Conservation (phyloP, 108 stramenopile genomes). For the Pinguiococcus pyrenoidosus region DNA sequence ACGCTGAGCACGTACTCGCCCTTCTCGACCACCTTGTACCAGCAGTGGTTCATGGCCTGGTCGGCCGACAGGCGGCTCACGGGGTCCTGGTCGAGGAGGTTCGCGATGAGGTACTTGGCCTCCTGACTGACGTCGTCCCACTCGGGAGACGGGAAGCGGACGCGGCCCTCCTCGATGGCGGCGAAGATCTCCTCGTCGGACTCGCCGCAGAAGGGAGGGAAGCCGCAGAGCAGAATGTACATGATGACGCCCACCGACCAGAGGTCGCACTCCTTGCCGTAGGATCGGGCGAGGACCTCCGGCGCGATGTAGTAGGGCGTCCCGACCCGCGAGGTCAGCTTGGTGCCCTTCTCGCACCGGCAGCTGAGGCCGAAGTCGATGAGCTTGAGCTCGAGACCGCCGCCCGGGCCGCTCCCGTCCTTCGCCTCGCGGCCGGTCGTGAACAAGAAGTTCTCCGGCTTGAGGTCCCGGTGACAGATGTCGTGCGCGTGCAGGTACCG, state of each 20-base stretch:
- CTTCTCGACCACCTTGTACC: no score
- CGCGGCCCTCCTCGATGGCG: slow-evolving; percentile 14
- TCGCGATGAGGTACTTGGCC: slow-evolving; percentile 21
- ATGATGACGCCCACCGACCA: slow-evolving; percentile 85
- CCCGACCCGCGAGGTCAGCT: slow-evolving; percentile 33
- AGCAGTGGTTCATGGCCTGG: no score
- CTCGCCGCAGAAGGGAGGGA: slow-evolving; percentile 91
- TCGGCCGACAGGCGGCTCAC: slow-evolving; percentile 13
- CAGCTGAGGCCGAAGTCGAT: slow-evolving; percentile 95
- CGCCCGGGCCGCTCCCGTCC: background rate
- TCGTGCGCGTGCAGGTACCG: slow-evolving; percentile 77
- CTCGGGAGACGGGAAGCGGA: slow-evolving; percentile 26
- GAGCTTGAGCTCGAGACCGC: slow-evolving; percentile 64
- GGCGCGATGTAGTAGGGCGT: slow-evolving; percentile 33
- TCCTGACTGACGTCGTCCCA: slow-evolving; percentile 18
- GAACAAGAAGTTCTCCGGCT: slow-evolving; percentile 94
- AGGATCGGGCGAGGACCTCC: slow-evolving; percentile 7
- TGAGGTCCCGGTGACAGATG: slow-evolving; percentile 91
- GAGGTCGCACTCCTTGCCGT: slow-evolving; percentile 51
- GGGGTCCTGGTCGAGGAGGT: slow-evolving; percentile 21
- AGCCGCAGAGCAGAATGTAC: slow-evolving; percentile 92
- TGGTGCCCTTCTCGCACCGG: slow-evolving; percentile 2
- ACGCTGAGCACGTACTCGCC: no score
- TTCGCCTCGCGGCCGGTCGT: no score
- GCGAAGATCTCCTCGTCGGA: slow-evolving; percentile 49